Conservation (phyloP, 2,329 filamentous ascomycete genomes). For the Aspergillus sp. region DNA sequence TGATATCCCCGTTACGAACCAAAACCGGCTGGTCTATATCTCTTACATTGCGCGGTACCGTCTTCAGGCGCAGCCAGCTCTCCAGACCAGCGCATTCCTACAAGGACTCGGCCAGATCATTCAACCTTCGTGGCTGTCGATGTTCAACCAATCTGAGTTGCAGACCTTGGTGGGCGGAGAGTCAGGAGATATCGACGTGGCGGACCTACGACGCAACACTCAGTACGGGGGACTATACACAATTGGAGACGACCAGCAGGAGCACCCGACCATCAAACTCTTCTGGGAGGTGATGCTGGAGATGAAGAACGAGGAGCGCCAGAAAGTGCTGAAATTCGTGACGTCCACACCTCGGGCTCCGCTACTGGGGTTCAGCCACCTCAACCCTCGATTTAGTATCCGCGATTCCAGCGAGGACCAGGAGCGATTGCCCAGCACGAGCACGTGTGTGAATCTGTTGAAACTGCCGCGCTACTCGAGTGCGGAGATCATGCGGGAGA, state of each 20-base stretch:
- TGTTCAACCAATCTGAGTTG: constrained; percentile 96
- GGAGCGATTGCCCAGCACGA: constrained; percentile 76
- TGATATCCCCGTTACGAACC: constrained; percentile 72
- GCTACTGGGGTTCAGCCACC: constrained; percentile 74
- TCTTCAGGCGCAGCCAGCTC: constrained; percentile 66
- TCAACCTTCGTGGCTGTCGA: constrained; percentile 83
- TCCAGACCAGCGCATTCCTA: constrained; percentile 82
- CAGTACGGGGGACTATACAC: constrained; percentile 79
- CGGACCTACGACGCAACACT: constrained; percentile 76
- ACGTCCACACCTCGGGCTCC: constrained; percentile 88
- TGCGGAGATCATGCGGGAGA: constrained; percentile 59
- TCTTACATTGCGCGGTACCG: constrained; percentile 83
- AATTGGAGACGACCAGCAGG: constrained; percentile 77
- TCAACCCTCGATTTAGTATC: constrained; percentile 83
- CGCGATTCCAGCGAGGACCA: constrained; percentile 72
- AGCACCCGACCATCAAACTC: constrained; percentile 75
- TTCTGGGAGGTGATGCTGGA: constrained; percentile 86
- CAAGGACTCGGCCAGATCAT: constrained; percentile 81
- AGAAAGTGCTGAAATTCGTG: constrained; percentile 89
- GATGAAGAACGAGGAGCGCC: constrained; percentile 66
- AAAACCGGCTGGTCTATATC: constrained; percentile 90
- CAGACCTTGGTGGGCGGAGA: constrained; percentile 90
- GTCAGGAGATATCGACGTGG: constrained; percentile 73
- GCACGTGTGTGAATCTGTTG: constrained; percentile 89
- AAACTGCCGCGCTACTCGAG: constrained; percentile 79